Conservation (phyloP, 257 asterid genomes). For the Paulownia fortunei region DNA sequence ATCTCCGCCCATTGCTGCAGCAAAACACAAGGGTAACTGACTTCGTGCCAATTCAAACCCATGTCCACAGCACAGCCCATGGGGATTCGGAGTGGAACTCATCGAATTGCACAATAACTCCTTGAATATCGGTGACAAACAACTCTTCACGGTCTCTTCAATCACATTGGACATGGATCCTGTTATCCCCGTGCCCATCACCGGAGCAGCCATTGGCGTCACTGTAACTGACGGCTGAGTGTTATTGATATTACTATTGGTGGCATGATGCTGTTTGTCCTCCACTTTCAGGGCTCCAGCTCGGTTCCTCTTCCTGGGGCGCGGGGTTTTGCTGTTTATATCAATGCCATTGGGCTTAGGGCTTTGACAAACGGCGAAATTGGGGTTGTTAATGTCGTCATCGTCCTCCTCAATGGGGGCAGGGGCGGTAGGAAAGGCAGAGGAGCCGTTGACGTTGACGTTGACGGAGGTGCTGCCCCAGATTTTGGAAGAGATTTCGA, state of each 20-base stretch:
- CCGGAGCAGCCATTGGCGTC: conserved; percentile 48
- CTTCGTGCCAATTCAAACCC: conserved; percentile 52
- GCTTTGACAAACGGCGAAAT: conserved; percentile 54
- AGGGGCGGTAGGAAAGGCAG: conserved; percentile 37
- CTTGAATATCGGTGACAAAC: conserved; percentile 82
- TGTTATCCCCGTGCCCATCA: conserved; percentile 34
- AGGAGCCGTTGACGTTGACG: conserved; percentile 38
- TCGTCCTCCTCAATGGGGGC: conserved; percentile 70
- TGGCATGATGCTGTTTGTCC: conserved; percentile 51
- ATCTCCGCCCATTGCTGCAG: conserved; percentile 54
- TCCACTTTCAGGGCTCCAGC: conserved; percentile 65
- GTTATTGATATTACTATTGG: conserved; percentile 27
- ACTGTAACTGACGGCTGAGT: conserved; percentile 40
- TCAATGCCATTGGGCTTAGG: conserved; percentile 70
- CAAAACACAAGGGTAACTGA: conserved; percentile 62
- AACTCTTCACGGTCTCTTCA: conserved; percentile 92
- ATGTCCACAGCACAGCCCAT: conserved; percentile 43
- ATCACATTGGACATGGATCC: conserved; percentile 60
- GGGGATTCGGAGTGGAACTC: conserved; percentile 39
- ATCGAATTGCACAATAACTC: conserved; percentile 64
- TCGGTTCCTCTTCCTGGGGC: conserved; percentile 68
- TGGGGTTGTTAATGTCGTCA: conserved; percentile 53
- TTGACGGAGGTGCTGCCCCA: conserved; percentile 54
- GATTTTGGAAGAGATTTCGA: conserved; percentile 81
- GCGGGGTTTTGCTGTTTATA: conserved; percentile 65